Evolutionary conservation across 345 rosid genomes (phyloP), one percentile per base, ranked within the genome.

Genomic region (Orychophragmus violaceus): DNA sequence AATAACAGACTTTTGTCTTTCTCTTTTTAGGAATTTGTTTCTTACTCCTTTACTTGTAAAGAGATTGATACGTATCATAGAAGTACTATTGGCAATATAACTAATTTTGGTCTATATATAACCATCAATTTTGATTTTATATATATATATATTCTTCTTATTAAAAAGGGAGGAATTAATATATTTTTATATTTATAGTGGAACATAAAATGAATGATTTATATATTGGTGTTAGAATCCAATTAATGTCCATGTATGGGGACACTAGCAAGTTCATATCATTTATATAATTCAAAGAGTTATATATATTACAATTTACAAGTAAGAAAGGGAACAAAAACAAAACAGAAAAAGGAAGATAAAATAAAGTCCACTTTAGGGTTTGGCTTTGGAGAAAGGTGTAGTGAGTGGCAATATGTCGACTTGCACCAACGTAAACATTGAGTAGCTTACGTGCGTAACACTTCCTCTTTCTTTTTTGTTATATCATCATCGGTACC

Each of bases 311-410:
- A n/a, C n/a, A n/a, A 5, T 16, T 12, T 17, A 28, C 11, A 57
- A 46, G 8, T 4, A 57, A 32, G 32, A 45, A 32, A 44, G 2
- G 2, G 21, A 28, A 42, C 3, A 10, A 41, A n/a, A 18, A 18
- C 4, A 37, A 49, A 49, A 50, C 5, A 4, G n/a, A n/a, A 51
- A 52, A 61, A 24, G 68, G 25, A 29, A 52, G 62, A 55, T 62
- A 63, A 33, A 16, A 32, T 71, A 63, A 71, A 64, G 70, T 14
- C 24, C 36, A 36, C 76, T 64, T 71, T 71, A 71, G 59, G 30
- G n/a, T 12, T 27, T 64, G 46, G 52, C 76, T 64, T 72, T 72
- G 76, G 71, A 58, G 66, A 72, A 64, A 72, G 53, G 27, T 72
- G 35, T 25, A n/a, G 59, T 72, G 61, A 72, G 76, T 72, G 76